These are phyloP conservation scores for Boletus reticuloceps DNA, from an alignment of 768 basidiomycete species.

Conservation along the genomic window DNA sequence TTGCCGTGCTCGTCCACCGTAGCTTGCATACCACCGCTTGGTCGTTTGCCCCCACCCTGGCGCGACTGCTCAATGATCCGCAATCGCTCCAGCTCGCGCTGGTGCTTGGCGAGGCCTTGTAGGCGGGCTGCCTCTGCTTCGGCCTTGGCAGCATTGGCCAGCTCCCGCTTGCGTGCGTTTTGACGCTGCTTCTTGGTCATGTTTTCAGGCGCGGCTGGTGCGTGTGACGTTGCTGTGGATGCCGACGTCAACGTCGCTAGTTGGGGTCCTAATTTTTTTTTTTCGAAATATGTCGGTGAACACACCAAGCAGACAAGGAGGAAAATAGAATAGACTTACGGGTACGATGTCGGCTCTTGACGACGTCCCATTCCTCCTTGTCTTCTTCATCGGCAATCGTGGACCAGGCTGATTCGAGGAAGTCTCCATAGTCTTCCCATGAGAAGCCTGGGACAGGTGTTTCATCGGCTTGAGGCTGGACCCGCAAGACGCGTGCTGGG, in stretches of 20 bases:
- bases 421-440: constrained; percentile 79
- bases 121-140: constrained; percentile 52
- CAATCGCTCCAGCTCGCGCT: constrained; percentile 54
- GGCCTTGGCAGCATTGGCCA: constrained; percentile 54
- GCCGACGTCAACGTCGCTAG: constrained; percentile 11
- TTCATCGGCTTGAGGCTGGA: constrained; percentile 55
- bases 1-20: constrained; percentile 55
- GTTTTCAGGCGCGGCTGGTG: constrained; percentile 28
- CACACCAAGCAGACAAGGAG: neutral
- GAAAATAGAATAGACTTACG: constrained; percentile 32
- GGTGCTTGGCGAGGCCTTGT: constrained; percentile 54
- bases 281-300: constrained; percentile 1
- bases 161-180: constrained; percentile 59
- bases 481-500: constrained; percentile 67
- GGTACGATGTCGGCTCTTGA: constrained; percentile 50
- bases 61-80: constrained; percentile 46
- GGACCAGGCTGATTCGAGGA: constrained; percentile 39
- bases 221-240: constrained; percentile 6
- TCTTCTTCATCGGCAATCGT: constrained; percentile 70
- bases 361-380: constrained; percentile 75
- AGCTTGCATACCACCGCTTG: constrained; percentile 62
- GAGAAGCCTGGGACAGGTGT: constrained; percentile 64
- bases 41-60: constrained; percentile 24
- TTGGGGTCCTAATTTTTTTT: constrained; percentile 15
- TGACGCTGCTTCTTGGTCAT: constrained; percentile 70